A percentile compares a stretch with the other conserved stretches of the same genome.
These are phyloP conservation scores for Dissophora ornata DNA, from an alignment of 192 early-diverging fungal species.

Conservation along the genomic window DNA sequence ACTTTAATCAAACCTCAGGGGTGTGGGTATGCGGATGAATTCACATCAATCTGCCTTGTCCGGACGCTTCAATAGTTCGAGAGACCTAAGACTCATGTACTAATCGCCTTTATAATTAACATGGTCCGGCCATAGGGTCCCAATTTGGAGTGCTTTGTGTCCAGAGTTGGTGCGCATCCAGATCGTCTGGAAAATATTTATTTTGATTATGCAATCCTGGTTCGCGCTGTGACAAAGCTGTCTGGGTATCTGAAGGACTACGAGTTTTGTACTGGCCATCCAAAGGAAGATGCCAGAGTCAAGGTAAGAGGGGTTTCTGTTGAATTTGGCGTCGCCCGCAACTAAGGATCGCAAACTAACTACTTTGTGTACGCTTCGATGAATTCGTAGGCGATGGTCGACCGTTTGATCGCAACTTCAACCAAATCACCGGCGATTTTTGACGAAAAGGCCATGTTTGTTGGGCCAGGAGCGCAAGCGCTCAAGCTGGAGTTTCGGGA, in stretches of 20 bases:
- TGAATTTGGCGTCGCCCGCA: too few relatives aligned
- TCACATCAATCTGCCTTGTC: too few relatives aligned
- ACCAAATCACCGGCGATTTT: slow-evolving; percentile 77
- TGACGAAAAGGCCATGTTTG: slow-evolving; percentile 90
- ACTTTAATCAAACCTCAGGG: slow-evolving; percentile 84
- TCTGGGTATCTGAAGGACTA: slow-evolving; percentile 75
- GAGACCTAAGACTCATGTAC: too few relatives aligned
- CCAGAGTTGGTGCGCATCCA: slow-evolving; percentile 86
- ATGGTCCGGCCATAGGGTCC: slow-evolving; percentile 59
- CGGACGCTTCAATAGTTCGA: too few relatives aligned
- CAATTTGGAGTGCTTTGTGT: slow-evolving; percentile 90
- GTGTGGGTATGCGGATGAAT: slow-evolving; percentile 87
- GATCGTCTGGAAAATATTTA: slow-evolving; percentile 95
- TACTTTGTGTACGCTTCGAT: too few relatives aligned
- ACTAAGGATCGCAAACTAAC: too few relatives aligned
- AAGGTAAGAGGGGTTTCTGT: slow-evolving; percentile 37
- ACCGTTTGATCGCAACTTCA: slow-evolving; percentile 64
- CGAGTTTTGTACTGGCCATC: slow-evolving; percentile 76
- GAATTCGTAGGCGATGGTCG: slow-evolving; percentile 71
- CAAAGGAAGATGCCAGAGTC: slow-evolving; percentile 64
- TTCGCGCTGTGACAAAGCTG: slow-evolving; percentile 88
- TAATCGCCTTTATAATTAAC: too few relatives aligned
- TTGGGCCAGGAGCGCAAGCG: slow-evolving; percentile 69
- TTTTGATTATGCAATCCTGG: slow-evolving; percentile 88
- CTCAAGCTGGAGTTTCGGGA: slow-evolving; percentile 89